Percentiles rank a stretch among this genome's conserved stretches.
These are phyloP conservation scores for Cruciata laevipes DNA, from an alignment of 257 asterid genomes.

Conservation along the genomic window DNA sequence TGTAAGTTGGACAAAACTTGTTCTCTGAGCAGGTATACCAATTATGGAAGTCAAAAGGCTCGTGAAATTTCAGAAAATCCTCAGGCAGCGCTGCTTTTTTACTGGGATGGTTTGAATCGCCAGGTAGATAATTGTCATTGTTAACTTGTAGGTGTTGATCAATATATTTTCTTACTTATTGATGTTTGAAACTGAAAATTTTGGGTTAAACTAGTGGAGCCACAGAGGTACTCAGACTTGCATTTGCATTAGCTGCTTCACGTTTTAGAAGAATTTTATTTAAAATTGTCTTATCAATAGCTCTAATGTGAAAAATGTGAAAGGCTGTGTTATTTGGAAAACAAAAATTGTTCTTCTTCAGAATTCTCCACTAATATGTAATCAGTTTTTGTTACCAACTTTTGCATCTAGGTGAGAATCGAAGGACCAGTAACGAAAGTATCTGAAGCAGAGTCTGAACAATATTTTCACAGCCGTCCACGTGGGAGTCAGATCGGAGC, in stretches of 20 bases:
- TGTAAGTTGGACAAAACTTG: constrained; percentile 3
- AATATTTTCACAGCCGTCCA: constrained; percentile 45
- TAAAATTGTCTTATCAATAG: background rate
- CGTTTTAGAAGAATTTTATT: background rate
- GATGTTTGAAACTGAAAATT: background rate
- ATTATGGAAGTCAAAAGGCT: constrained; percentile 39
- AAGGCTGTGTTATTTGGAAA: background rate
- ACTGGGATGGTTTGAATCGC: constrained; percentile 45
- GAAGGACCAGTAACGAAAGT: constrained; percentile 48
- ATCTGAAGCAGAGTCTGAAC: constrained; percentile 43
- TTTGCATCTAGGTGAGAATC: constrained; percentile 36
- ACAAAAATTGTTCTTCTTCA: background rate
- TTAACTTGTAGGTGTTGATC: background rate
- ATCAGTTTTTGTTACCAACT: background rate
- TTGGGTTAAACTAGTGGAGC: background rate
- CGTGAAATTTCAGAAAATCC: constrained; percentile 40
- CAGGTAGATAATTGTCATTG: constrained; percentile 26
- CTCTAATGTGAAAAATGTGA: background rate
- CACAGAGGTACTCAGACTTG: background rate
- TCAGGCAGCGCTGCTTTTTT: constrained; percentile 36
- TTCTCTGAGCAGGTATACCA: constrained; percentile 33
- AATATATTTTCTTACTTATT: background rate
- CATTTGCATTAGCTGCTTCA: background rate
- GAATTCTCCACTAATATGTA: background rate
- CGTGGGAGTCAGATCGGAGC: constrained; percentile 48